phyloP scores from a whole-genome alignment of 345 rosid species.

The Eucalyptus decipiens region DNA sequence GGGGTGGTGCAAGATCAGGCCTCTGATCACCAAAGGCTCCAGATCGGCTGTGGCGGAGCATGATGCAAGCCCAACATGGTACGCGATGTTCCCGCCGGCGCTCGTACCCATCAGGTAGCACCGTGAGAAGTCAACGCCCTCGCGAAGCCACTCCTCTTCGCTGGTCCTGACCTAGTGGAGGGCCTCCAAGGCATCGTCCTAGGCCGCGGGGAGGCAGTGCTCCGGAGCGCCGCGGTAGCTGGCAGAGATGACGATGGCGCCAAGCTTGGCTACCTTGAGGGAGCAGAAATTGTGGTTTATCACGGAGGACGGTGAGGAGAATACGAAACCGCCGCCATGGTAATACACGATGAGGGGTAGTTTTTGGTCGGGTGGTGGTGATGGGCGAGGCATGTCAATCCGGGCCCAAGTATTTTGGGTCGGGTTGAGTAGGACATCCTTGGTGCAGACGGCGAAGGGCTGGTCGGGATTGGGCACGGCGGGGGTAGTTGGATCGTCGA shows the following conservation, averaged over 20 bases:
- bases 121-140: neutral
- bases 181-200: constrained; percentile 2
- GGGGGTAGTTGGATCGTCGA: neutral
- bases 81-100: neutral
- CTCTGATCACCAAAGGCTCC: constrained; percentile 7
- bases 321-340: constrained; percentile 19
- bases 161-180: neutral
- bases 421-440: neutral
- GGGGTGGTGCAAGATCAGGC: constrained; percentile 17
- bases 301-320: neutral
- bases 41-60: neutral
- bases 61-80: neutral
- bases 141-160: neutral
- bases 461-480: neutral
- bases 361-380: neutral
- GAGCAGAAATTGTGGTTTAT: neutral
- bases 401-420: neutral
- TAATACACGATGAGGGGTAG: constrained; percentile 20
- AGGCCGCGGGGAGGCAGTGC: constrained; percentile 6
- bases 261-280: constrained; percentile 1
- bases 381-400: neutral
- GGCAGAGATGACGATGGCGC: constrained; percentile 4
- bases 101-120: neutral
- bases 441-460: neutral
- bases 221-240: constrained; percentile 11